A percentile compares a stretch with the other conserved stretches of the same genome.
phyloP scores from a whole-genome alignment of 805 yeast genomes.

The Saturnispora quitensis region DNA sequence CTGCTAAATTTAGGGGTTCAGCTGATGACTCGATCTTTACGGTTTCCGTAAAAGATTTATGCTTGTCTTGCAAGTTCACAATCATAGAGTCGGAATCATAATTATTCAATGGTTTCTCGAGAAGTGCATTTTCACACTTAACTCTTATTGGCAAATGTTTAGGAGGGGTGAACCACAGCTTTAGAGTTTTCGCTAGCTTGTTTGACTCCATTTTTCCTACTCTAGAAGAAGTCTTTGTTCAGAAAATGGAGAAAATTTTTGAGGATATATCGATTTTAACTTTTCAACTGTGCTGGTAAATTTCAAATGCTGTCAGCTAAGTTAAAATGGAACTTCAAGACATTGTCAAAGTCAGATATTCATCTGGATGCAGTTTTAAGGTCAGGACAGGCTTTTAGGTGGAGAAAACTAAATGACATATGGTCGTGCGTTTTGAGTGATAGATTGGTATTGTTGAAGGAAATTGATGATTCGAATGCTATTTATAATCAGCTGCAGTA shows the following conservation, averaged over 20 bases:
- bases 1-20: neutral
- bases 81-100: neutral
- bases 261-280: no score
- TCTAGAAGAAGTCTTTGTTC: no score
- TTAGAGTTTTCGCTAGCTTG: neutral
- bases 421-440: slow-evolving; percentile 61
- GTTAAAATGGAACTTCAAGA: slow-evolving; percentile 1
- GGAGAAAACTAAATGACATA: slow-evolving; percentile 54
- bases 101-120: neutral
- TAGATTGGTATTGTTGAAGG: slow-evolving; percentile 49
- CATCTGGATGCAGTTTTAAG: slow-evolving; percentile 57
- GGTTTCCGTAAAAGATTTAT: neutral
- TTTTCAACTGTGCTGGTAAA: no score
- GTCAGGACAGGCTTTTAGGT: slow-evolving; percentile 79
- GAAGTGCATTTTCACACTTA: slow-evolving; percentile 8
- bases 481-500: slow-evolving; percentile 35
- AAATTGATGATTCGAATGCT: slow-evolving; percentile 8
- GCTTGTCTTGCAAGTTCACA: neutral
- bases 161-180: slow-evolving; percentile 3
- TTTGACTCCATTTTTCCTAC: neutral
- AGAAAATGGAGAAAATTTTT: no score
- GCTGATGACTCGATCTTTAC: neutral
- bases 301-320: neutral
- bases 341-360: slow-evolving; percentile 35
- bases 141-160: slow-evolving; percentile 7